A percentile compares a stretch with the other conserved stretches of the same genome.
Conservation (phyloP, 2,329 filamentous ascomycete genomes). For the Cadophora luteo-olivacea region DNA sequence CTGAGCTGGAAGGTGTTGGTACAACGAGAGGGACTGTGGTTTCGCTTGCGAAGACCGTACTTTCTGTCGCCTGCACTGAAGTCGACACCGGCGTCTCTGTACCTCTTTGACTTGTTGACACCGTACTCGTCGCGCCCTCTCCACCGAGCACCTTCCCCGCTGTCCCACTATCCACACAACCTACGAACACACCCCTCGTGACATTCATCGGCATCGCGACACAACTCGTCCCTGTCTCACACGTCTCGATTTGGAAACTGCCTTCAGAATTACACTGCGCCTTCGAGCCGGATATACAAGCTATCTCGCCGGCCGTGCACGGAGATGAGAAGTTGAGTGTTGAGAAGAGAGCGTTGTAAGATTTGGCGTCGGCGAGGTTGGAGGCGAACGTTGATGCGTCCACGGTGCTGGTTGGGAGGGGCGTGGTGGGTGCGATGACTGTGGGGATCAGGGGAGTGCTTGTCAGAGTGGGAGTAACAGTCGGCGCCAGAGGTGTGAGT, state of each 20-base stretch:
- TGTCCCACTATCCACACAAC: conserved; percentile 51
- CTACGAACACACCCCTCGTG: conserved; percentile 55
- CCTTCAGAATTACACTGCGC: conserved; percentile 53
- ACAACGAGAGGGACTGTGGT: conserved; percentile 10
- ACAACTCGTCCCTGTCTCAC: conserved; percentile 49
- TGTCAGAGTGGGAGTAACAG: conserved; percentile 4
- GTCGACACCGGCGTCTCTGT: neutral
- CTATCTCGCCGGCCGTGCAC: conserved; percentile 55
- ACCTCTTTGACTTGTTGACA: neutral
- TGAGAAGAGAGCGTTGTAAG: conserved; percentile 40
- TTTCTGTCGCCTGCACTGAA: neutral
- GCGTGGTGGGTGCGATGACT: conserved; percentile 26
- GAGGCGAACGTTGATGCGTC: conserved; percentile 31
- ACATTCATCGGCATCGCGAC: conserved; percentile 61
- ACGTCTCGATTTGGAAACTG: conserved; percentile 52
- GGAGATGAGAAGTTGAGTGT: conserved; percentile 49
- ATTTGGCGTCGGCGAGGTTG: conserved; percentile 44
- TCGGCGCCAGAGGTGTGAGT: conserved; percentile 16
- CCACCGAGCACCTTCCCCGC: conserved; percentile 55
- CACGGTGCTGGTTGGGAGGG: conserved; percentile 30
- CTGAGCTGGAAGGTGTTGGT: neutral
- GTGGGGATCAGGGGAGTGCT: conserved; percentile 31
- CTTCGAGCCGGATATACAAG: conserved; percentile 58
- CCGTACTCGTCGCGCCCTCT: neutral
- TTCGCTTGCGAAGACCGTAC: conserved; percentile 21